Percentiles rank a stretch among this genome's conserved stretches.
phyloP scores from a whole-genome alignment of 2,329 filamentous ascomycete species.

The Amylocarpus encephaloides region DNA sequence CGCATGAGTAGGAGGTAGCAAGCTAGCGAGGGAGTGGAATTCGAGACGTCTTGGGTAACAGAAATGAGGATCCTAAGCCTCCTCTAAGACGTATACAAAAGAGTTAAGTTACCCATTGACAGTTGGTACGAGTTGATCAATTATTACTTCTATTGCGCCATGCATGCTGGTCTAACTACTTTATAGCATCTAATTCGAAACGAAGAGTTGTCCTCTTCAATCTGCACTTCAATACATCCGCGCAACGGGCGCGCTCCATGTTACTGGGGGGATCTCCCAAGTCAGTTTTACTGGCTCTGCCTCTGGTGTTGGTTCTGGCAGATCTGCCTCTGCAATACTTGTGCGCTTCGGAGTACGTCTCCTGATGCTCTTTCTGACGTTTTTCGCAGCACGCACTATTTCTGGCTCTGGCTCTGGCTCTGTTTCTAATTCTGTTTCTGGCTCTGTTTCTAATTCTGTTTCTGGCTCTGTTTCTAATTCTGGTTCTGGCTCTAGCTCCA shows the following conservation, averaged over 20 bases:
- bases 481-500: slow-evolving; percentile 7
- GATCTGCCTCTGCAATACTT: slow-evolving; percentile 12
- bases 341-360: slow-evolving; percentile 18
- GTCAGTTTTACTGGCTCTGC: slow-evolving; percentile 1
- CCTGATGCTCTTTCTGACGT: slow-evolving; percentile 7
- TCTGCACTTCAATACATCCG: slow-evolving; percentile 3
- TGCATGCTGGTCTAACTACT: neutral
- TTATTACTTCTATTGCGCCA: slow-evolving; percentile 4
- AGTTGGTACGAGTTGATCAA: slow-evolving; percentile 1
- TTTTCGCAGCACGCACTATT: slow-evolving; percentile 8
- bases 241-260: slow-evolving; percentile 3
- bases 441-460: slow-evolving; percentile 8
- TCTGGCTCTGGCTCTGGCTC: slow-evolving; percentile 5
- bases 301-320: slow-evolving; percentile 9
- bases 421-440: slow-evolving; percentile 8
- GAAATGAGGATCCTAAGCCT: neutral
- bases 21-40: neutral
- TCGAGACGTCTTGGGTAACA: neutral
- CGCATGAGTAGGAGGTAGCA: neutral
- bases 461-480: neutral
- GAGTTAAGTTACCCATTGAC: neutral
- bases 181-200: slow-evolving; percentile 3
- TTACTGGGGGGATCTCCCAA: neutral
- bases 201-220: slow-evolving; percentile 1
- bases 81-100: slow-evolving; percentile 2